Evolutionary conservation across 139 green algal species (phyloP).

Genomic region (Chlamydomonas sp.): DNA sequence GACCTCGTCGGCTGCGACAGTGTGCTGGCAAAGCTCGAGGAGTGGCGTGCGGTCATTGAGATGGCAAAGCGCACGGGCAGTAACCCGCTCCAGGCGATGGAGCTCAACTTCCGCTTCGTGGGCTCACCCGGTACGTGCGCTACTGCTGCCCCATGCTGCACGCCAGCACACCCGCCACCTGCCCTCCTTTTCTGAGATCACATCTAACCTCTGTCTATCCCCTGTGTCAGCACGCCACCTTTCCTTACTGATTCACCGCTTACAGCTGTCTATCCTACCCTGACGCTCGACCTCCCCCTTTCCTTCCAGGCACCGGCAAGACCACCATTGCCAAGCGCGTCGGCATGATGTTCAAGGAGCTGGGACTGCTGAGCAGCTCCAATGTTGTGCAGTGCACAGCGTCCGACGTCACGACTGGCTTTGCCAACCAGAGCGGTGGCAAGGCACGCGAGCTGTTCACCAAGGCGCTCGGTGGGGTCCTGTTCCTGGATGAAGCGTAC

Average conservation of each 20-base stretch:
- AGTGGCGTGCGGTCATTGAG: too few relatives aligned
- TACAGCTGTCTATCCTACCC: neutral
- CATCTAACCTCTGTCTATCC: too few relatives aligned
- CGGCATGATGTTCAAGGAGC: slow-evolving; percentile 32
- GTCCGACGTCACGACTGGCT: slow-evolving; percentile 38
- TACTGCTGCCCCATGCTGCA: too few relatives aligned
- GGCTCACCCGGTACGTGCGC: slow-evolving; percentile 20
- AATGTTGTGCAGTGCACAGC: slow-evolving; percentile 33
- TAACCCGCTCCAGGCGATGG: slow-evolving; percentile 30
- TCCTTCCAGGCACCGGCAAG: slow-evolving; percentile 41
- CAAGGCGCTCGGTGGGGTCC: slow-evolving; percentile 29
- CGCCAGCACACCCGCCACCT: too few relatives aligned
- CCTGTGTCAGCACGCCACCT: neutral
- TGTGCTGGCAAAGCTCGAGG: too few relatives aligned
- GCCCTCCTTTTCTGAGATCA: too few relatives aligned
- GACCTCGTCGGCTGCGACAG: too few relatives aligned
- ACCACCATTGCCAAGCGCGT: slow-evolving; percentile 36
- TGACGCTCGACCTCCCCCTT: neutral
- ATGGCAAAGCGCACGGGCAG: slow-evolving; percentile 29
- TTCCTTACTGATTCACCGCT: neutral
- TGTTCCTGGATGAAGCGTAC: slow-evolving; percentile 53
- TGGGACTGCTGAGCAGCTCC: slow-evolving; percentile 27
- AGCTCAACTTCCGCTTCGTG: slow-evolving; percentile 36
- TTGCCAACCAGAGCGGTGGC: slow-evolving; percentile 22
- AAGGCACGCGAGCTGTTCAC: slow-evolving; percentile 41